phyloP scores from a whole-genome alignment of 495 filamentous ascomycete species.

The Daldinia grandis region DNA sequence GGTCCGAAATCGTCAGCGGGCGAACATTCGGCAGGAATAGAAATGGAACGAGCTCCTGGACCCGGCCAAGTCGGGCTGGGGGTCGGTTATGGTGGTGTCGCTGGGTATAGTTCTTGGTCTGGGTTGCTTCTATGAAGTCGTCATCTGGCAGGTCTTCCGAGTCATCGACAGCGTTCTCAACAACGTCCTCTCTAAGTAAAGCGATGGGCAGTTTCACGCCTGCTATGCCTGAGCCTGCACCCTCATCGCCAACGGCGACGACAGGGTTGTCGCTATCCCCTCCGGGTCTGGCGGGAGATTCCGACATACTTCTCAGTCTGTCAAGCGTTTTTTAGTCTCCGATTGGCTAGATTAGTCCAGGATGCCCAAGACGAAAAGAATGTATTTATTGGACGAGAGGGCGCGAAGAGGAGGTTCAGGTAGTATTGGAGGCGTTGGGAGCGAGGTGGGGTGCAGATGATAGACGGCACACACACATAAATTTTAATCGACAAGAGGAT shows the following conservation, averaged over 20 bases:
- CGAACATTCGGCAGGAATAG: constrained; percentile 68
- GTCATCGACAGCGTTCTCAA: constrained; percentile 38
- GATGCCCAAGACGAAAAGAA: background rate
- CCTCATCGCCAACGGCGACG: background rate
- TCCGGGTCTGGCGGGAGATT: background rate
- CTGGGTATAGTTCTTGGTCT: constrained; percentile 13
- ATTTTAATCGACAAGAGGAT: background rate
- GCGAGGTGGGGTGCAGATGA: constrained; percentile 23
- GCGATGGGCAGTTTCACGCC: background rate
- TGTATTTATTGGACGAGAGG: background rate
- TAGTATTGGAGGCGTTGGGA: constrained; percentile 22
- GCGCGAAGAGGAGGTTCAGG: background rate
- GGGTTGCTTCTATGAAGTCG: constrained; percentile 21
- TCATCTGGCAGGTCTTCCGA: constrained; percentile 33
- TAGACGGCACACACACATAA: background rate
- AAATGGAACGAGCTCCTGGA: constrained; percentile 43
- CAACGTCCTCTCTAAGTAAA: background rate
- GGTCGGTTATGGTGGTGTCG: constrained; percentile 4
- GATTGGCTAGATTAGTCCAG: constrained; percentile 16
- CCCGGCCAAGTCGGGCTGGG: background rate
- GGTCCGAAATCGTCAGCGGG: constrained; percentile 73
- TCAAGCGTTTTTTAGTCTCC: background rate
- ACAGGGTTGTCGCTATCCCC: background rate
- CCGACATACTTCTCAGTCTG: constrained; percentile 18
- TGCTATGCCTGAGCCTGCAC: background rate